A percentile compares a stretch with the other conserved stretches of the same genome.
Evolutionary conservation across 177 flowering plant genomes (phyloP).

Genomic region (Vitis hybrid): DNA sequence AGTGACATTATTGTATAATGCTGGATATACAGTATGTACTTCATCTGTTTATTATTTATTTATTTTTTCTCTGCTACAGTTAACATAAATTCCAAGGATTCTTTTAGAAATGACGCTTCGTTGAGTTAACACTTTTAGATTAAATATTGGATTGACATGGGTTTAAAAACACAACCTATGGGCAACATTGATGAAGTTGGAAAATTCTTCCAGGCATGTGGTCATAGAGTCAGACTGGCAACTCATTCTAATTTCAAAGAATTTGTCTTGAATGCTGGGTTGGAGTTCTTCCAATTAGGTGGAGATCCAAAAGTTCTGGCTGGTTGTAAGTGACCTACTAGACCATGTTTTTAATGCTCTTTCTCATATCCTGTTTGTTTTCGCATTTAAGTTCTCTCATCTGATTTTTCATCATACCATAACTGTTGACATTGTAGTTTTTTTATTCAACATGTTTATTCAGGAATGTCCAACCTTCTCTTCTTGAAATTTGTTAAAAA

Average conservation of each 20-base stretch:
- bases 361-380: no score
- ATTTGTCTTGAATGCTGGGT: constrained; percentile 92
- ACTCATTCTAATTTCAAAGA: constrained; percentile 98
- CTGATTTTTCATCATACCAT: no score
- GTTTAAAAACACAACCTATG: background rate
- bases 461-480: no score
- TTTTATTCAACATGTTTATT: no score
- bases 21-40: background rate
- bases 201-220: constrained; percentile 73
- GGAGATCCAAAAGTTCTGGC: constrained; percentile 99
- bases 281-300: constrained; percentile 95
- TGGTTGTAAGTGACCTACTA: constrained; percentile 64
- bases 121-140: background rate
- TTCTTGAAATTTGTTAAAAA: no score
- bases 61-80: background rate
- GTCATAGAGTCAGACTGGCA: constrained; percentile 96
- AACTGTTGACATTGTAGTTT: no score
- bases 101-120: background rate
- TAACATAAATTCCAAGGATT: background rate
- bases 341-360: no score
- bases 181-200: background rate
- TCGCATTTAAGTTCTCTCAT: no score
- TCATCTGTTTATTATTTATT: background rate
- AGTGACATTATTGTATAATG: background rate
- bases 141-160: background rate